phyloP scores from a whole-genome alignment of 208 protist species.

The Herpetomonas samuelpessoai region DNA sequence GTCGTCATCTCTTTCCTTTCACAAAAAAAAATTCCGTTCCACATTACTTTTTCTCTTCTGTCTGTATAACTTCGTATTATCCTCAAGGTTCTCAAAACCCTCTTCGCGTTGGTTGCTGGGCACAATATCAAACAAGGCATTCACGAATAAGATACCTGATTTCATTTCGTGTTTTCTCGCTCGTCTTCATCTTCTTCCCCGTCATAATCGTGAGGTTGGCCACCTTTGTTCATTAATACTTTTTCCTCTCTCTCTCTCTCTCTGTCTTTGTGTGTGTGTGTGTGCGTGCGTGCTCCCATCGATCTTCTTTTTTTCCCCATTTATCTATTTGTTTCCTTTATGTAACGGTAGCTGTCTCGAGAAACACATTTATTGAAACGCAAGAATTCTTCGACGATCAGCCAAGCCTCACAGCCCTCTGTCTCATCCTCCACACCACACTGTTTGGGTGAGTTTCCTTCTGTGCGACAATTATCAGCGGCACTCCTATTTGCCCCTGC shows the following conservation, averaged over 20 bases:
- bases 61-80: neutral
- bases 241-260: slow-evolving; percentile 12
- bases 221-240: neutral
- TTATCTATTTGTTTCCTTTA: too few relatives aligned
- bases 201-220: too few relatives aligned
- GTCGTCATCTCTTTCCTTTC: neutral
- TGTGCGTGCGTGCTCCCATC: too few relatives aligned
- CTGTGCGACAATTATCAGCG: too few relatives aligned
- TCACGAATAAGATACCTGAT: neutral
- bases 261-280: slow-evolving; percentile 8
- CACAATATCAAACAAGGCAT: neutral
- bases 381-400: too few relatives aligned
- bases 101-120: neutral
- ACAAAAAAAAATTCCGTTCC: neutral
- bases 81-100: neutral
- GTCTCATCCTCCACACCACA: too few relatives aligned
- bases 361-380: too few relatives aligned
- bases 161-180: neutral
- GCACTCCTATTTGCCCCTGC: too few relatives aligned
- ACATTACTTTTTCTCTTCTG: neutral
- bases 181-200: neutral
- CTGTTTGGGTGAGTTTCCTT: too few relatives aligned
- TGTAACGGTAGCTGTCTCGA: too few relatives aligned
- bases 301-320: too few relatives aligned
- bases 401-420: too few relatives aligned